Evolutionary conservation across 2,329 filamentous ascomycete genomes (phyloP).

Genomic region (Graphilbum fragrans): DNA sequence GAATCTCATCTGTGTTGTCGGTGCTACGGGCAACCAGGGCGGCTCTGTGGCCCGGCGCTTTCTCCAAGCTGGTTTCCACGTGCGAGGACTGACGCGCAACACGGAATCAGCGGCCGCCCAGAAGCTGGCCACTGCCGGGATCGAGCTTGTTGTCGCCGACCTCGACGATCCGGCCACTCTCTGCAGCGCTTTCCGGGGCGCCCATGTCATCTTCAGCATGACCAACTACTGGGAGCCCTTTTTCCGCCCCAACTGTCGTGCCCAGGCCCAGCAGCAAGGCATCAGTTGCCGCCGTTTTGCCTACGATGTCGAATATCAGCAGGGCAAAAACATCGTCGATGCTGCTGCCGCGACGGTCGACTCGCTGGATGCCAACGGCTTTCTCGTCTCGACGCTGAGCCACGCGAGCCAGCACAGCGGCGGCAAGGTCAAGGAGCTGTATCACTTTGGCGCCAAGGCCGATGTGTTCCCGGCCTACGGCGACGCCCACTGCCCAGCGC

Average conservation of each 20-base stretch:
- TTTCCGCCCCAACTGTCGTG: conserved; percentile 28
- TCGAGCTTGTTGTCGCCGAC: conserved; percentile 30
- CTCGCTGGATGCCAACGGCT: conserved; percentile 25
- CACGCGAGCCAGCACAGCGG: conserved; percentile 32
- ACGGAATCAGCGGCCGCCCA: conserved; percentile 25
- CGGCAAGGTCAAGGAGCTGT: conserved; percentile 33
- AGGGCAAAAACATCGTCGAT: conserved; percentile 43
- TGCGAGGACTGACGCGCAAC: conserved; percentile 36
- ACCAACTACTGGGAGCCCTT: conserved; percentile 45
- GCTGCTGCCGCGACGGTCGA: conserved; percentile 41
- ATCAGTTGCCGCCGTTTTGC: conserved; percentile 29
- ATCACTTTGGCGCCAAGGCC: conserved; percentile 41
- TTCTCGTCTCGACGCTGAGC: conserved; percentile 39
- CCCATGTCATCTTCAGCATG: conserved; percentile 39
- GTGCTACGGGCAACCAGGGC: conserved; percentile 37
- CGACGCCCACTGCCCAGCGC: conserved; percentile 23
- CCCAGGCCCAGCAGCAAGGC: conserved; percentile 23
- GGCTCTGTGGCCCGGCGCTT: conserved; percentile 39
- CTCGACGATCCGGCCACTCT: conserved; percentile 27
- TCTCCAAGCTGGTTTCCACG: conserved; percentile 24
- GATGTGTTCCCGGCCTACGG: conserved; percentile 36
- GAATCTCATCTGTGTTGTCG: conserved; percentile 32
- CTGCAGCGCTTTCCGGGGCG: conserved; percentile 27
- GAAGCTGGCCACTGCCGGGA: conserved; percentile 26
- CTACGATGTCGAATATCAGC: conserved; percentile 34